Conservation (phyloP, 352 stramenopile species). For the Sclerospora graminicola region DNA sequence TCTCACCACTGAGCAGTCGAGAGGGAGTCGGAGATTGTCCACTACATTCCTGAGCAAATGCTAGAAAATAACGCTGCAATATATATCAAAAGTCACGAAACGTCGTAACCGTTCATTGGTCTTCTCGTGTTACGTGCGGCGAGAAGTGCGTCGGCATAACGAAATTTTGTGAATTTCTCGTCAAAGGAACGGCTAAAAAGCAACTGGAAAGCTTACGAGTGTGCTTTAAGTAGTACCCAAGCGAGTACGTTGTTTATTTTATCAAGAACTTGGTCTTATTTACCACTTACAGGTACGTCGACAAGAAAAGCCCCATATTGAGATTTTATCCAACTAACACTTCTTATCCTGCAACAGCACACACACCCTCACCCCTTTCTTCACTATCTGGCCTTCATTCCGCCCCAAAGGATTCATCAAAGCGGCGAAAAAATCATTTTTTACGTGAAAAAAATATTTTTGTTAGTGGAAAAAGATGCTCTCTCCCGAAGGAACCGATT, state of each 20-base stretch:
- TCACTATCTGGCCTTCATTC: background rate
- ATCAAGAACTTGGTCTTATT: constrained; percentile 11
- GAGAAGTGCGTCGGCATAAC: background rate
- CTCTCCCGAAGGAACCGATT: constrained; percentile 17
- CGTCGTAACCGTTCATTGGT: constrained; percentile 22
- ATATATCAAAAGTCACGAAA: constrained; percentile 7
- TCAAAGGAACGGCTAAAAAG: constrained; percentile 18
- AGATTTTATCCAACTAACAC: background rate
- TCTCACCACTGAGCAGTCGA: background rate
- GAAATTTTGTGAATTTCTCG: background rate
- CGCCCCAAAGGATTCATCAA: too few relatives aligned
- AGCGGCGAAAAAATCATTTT: background rate
- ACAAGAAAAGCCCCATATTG: too few relatives aligned
- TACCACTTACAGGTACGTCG: constrained; percentile 19
- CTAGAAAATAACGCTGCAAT: constrained; percentile 17
- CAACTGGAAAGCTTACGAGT: constrained; percentile 1
- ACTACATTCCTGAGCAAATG: constrained; percentile 11
- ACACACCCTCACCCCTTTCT: constrained; percentile 12
- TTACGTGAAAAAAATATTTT: background rate
- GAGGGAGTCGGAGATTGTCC: background rate
- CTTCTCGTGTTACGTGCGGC: constrained; percentile 6
- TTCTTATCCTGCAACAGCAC: constrained; percentile 10
- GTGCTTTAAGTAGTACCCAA: background rate
- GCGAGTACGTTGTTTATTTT: background rate
- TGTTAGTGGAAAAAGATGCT: constrained; percentile 7